Conservation (phyloP, 2,329 filamentous ascomycete species). For the Sordariomycetes sp. region DNA sequence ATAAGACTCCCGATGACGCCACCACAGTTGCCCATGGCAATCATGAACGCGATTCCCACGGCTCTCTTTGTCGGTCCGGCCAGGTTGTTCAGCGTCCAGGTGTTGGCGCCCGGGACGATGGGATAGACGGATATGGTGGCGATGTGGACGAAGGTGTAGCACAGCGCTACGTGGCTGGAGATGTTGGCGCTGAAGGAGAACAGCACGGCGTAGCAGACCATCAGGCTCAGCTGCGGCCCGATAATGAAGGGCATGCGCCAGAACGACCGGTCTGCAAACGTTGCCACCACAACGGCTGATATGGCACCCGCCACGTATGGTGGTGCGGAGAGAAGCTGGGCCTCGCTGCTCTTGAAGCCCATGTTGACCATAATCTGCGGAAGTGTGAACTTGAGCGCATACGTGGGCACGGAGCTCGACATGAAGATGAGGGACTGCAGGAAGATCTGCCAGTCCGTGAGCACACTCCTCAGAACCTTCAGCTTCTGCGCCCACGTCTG, state of each 20-base stretch:
- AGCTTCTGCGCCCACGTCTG: conserved; percentile 54
- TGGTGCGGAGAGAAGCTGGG: conserved; percentile 22
- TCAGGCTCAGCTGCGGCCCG: conserved; percentile 1
- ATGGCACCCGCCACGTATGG: conserved; percentile 17
- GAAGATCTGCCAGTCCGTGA: conserved; percentile 68
- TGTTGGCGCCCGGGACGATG: conserved; percentile 18
- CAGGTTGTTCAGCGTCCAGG: conserved; percentile 25
- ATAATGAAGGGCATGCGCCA: conserved; percentile 8
- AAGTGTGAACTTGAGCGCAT: conserved; percentile 33
- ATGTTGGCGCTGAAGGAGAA: conserved; percentile 17
- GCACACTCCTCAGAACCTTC: conserved; percentile 56
- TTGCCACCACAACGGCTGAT: conserved; percentile 2
- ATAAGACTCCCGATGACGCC: conserved; percentile 15
- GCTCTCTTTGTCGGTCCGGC: conserved; percentile 21
- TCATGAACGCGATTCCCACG: conserved; percentile 22
- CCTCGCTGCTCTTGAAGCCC: conserved; percentile 23
- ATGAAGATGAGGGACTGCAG: conserved; percentile 31
- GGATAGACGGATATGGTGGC: conserved; percentile 27
- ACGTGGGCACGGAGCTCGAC: conserved; percentile 10
- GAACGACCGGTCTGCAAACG: conserved; percentile 3
- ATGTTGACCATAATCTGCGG: conserved; percentile 41
- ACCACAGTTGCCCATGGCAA: conserved; percentile 13
- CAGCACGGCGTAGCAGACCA: conserved; percentile 11
- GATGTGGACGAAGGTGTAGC: conserved; percentile 25
- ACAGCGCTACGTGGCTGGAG: conserved; percentile 29